These are phyloP conservation scores for Blumeriella jaapii DNA, from an alignment of 2,329 filamentous ascomycete genomes.

Conservation along the genomic window DNA sequence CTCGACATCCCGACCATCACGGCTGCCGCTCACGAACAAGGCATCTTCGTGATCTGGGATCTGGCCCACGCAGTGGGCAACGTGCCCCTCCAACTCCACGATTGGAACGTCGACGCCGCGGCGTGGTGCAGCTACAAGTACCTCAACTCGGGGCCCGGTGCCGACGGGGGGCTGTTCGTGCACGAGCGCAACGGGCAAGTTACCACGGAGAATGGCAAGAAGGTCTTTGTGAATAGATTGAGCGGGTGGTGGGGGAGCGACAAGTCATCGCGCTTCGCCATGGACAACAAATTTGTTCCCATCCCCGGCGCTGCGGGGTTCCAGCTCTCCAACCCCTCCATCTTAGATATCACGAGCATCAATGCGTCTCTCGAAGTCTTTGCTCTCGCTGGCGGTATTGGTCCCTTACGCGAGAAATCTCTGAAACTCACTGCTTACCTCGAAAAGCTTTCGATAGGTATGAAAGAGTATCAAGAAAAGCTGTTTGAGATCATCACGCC, in stretches of 20 bases:
- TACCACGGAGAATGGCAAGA: slow-evolving; percentile 15
- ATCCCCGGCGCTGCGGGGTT: slow-evolving; percentile 64
- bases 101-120: slow-evolving; percentile 69
- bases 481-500: slow-evolving; percentile 55
- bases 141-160: slow-evolving; percentile 64
- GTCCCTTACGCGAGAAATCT: slow-evolving; percentile 52
- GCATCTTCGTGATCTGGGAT: slow-evolving; percentile 66
- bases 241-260: slow-evolving; percentile 77
- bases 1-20: slow-evolving; percentile 68
- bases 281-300: slow-evolving; percentile 64
- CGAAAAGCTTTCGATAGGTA: slow-evolving; percentile 42
- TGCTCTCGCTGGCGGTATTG: slow-evolving; percentile 48
- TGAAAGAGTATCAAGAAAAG: slow-evolving; percentile 22
- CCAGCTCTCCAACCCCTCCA: slow-evolving; percentile 65
- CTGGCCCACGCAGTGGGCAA: slow-evolving; percentile 72
- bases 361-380: slow-evolving; percentile 62
- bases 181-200: slow-evolving; percentile 39
- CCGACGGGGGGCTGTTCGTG: slow-evolving; percentile 63
- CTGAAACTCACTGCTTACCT: slow-evolving; percentile 56
- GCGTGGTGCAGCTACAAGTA: slow-evolving; percentile 82
- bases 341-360: slow-evolving; percentile 61
- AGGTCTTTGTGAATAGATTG: slow-evolving; percentile 41
- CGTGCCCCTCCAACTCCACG: slow-evolving; percentile 57
- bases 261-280: slow-evolving; percentile 57
- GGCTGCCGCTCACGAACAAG: slow-evolving; percentile 51